Base-by-base conservation (phyloP, 805 yeast genomes). In the Barnettozyma populi region DNA sequence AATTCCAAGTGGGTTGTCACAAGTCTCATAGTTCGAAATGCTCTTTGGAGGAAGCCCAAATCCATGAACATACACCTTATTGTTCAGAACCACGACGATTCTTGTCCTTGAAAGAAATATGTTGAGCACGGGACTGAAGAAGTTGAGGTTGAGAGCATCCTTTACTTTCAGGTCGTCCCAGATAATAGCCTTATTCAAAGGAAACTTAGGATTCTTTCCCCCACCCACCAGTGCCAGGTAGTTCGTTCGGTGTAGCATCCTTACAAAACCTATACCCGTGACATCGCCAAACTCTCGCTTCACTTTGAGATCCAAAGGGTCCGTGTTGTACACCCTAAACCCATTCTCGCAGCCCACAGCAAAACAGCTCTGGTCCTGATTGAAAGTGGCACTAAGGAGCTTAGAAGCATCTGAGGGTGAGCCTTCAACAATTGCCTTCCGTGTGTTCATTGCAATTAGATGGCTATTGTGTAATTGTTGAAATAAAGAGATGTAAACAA, bases 181-280 rank as follows among this genome's bases (percentile, higher is more conserved):
- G 16, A 92, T 82, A 32, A 89, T 75, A 35, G 90, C 77, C 63
- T 86, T 86, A 67, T 87, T 88, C 55, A 79, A 73, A 1, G 96
- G 86, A 58, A 80, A 87, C 51, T 79, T 74, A 20, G 97, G 97
- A 49, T 75, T 75, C 52, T 76, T 74, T 1, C 97, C 97, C 16
- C 97, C 97, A 1, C 97, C 97, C 0, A 90, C 87, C 38, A 94
- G 67, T 1, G 92, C 96, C 45, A 92, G 73, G 62, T 90, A 90
- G 67, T 92, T 92, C 0, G 97, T 90, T 38, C 97, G 76, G 62
- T 89, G 86, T 6, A 92, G 80, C 96, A 92, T 88, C 40, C 83
- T 72, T 2, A 86, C 79, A 31, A 74, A 70, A 2, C 94, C 95
- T 23, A 90, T 81, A 0, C 97, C 97, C 6, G 55, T 52, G 23